A percentile compares a stretch with the other conserved stretches of the same genome.
These are phyloP conservation scores for Apiotrichum gamsii DNA, from an alignment of 1,284 basidiomycete species.

Conservation along the genomic window DNA sequence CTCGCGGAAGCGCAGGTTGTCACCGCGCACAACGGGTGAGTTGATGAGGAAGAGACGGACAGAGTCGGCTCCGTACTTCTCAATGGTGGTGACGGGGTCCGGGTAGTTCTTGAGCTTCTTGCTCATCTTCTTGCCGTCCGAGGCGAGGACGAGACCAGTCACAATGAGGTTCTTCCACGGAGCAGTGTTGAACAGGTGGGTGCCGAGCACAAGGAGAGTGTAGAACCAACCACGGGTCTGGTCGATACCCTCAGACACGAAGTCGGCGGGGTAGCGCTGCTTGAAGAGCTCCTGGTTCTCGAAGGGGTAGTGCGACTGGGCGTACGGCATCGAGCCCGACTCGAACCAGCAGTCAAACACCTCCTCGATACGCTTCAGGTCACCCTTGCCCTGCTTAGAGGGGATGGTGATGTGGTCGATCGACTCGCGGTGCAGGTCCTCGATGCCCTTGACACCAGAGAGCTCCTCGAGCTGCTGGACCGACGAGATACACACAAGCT, in stretches of 20 bases:
- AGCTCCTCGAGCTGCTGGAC: conserved; percentile 81
- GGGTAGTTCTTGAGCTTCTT: conserved; percentile 98
- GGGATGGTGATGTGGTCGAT: conserved; percentile 97
- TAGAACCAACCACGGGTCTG: conserved; percentile 99
- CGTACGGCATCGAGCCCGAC: conserved; percentile 99
- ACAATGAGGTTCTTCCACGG: conserved; percentile 99
- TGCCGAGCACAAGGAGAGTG: conserved; percentile 90
- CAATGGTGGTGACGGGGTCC: conserved; percentile 87
- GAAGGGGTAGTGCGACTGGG: conserved; percentile 95
- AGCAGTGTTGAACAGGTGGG: conserved; percentile 85
- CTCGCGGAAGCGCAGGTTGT: conserved; percentile 96
- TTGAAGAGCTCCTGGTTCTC: conserved; percentile 74
- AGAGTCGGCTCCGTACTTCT: conserved; percentile 92
- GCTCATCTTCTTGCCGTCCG: conserved; percentile 99
- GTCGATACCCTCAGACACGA: conserved; percentile 95
- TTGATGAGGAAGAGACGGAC: conserved; percentile 98
- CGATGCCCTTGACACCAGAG: conserved; percentile 78
- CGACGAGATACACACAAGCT: conserved; percentile 86
- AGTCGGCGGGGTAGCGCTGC: conserved; percentile 88
- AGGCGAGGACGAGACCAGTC: conserved; percentile 89
- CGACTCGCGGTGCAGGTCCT: conserved; percentile 89
- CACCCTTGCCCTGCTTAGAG: conserved; percentile 83
- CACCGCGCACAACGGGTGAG: conserved; percentile 95
- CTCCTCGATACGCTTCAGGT: conserved; percentile 82
- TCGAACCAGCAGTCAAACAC: conserved; percentile 99